Evolutionary conservation across 345 rosid genomes (phyloP), one percentile per base, ranked within the genome.

Genomic region (Linum tenue): DNA sequence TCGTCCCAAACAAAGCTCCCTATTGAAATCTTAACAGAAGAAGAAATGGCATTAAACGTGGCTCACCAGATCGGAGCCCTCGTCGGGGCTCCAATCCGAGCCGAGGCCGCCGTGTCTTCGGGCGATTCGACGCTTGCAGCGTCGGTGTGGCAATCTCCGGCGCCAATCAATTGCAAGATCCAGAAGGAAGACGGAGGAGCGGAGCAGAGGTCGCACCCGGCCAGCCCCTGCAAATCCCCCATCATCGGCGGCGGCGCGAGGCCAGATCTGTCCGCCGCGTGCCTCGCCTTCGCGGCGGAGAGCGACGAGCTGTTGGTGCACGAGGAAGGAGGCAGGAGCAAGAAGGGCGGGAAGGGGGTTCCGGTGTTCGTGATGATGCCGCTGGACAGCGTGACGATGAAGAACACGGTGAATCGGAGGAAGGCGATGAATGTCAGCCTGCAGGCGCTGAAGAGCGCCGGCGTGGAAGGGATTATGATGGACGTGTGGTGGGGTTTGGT

Each of bases 401-500:
- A 81, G 64, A 86, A 90, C 69, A 78, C 85, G 51, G 82, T 94
- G 75, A 90, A 88, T 41, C 70, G 99, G 78, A 78, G 79, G 77
- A 94, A 94, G 74, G 99, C 97, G 67, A 86, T 90, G 99, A 87
- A 82, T 76, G 99, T 85, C 61, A 94, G 99, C 70, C 71, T 94
- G 43, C 88, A 84, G 74, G 99, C 99, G 77, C 68, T 94, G 86
- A 90, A 86, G 77, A 86, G 95, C 73, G 97, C 97, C 14, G 97
- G 99, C 35, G 99, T 88, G 62, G 95, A 90, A 62, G 99, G 99
- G 55, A 72, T 94, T 5, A 94, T 94, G 99, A 82, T 94, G 62
- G 99, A 94, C 67, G 99, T 94, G 43, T 94, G 99, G 99, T 94
- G 99, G 99, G 99, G 99, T 17, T 78, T 94, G 76, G 99, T 94